Conservation (phyloP, 2,329 filamentous ascomycete species). For the Chrysoporthe deuterocubensis region DNA sequence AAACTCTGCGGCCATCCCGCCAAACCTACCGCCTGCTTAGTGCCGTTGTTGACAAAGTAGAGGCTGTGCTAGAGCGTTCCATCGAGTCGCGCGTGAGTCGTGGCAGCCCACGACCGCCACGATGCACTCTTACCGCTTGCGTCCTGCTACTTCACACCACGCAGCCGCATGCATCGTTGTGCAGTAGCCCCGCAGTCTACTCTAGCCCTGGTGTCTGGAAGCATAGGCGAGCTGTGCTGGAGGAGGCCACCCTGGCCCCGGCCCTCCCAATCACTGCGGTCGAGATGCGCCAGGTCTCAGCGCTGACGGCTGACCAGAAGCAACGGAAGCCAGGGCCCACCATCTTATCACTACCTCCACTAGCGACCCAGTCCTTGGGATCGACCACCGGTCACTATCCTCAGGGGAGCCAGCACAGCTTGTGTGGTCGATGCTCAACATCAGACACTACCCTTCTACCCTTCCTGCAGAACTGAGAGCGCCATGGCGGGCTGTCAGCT, state of each 20-base stretch:
- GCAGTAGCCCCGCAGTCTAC: neutral
- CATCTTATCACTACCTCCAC: neutral
- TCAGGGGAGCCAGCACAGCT: neutral
- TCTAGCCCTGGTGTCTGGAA: neutral
- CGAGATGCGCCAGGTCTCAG: neutral
- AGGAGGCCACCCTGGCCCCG: neutral
- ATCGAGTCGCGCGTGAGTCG: constrained; percentile 1
- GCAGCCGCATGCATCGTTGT: constrained; percentile 4
- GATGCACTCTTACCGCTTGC: constrained; percentile 9
- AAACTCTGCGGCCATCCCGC: neutral
- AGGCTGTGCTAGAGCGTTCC: neutral
- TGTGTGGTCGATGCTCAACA: neutral
- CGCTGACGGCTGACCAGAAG: neutral
- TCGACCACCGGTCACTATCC: neutral
- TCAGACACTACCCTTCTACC: neutral
- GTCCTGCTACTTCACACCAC: neutral
- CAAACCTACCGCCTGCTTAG: neutral
- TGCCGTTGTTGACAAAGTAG: neutral
- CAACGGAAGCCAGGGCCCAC: neutral
- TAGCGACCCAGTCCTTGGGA: neutral
- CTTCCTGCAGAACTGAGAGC: neutral
- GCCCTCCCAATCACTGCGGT: neutral
- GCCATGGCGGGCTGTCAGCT: neutral
- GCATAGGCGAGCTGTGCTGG: neutral
- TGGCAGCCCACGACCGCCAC: constrained; percentile 4